Evolutionary conservation across 176 grass and related monocot genomes (phyloP).

Genomic region (Calamus simplicifolius): DNA sequence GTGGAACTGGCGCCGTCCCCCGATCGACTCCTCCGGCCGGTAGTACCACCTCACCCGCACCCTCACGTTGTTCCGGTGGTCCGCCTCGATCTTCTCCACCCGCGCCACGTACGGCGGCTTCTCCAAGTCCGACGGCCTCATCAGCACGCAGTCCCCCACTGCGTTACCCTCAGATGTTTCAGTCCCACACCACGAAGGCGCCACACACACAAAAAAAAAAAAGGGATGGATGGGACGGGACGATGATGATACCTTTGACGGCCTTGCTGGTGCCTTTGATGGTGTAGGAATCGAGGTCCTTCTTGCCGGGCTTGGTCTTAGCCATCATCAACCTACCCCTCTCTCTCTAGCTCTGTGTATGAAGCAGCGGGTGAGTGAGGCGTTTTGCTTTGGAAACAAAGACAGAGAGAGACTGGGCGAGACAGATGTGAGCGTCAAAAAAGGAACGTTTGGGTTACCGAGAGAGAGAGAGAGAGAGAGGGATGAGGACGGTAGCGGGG

Average conservation of each 20-base stretch:
- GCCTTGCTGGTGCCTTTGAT: conserved; percentile 82
- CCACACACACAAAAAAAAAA: not conserved
- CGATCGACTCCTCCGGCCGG: conserved; percentile 83
- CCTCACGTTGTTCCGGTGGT: conserved; percentile 58
- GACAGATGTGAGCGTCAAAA: too few relatives aligned
- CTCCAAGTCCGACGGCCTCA: conserved; percentile 64
- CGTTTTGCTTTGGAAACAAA: not conserved
- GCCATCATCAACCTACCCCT: conserved; percentile 32
- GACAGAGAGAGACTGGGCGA: not conserved
- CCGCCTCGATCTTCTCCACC: conserved; percentile 77
- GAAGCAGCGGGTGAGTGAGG: too few relatives aligned
- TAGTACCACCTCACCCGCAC: conserved; percentile 75
- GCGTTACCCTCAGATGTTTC: too few relatives aligned
- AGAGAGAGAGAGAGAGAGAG: too few relatives aligned
- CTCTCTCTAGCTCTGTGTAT: too few relatives aligned
- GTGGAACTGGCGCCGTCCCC: conserved; percentile 66
- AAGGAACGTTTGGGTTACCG: too few relatives aligned
- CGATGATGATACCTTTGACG: conserved; percentile 44
- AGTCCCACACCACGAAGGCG: too few relatives aligned
- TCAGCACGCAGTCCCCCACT: conserved; percentile 84
- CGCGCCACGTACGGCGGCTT: conserved; percentile 68
- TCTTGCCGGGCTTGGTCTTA: conserved; percentile 77
- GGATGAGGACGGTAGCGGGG: too few relatives aligned
- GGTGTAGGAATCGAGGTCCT: conserved; percentile 74
- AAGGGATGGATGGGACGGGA: conserved; percentile 5